Evolutionary conservation across 1,284 basidiomycete species (phyloP).

Genomic region (Leccinum fallax): DNA sequence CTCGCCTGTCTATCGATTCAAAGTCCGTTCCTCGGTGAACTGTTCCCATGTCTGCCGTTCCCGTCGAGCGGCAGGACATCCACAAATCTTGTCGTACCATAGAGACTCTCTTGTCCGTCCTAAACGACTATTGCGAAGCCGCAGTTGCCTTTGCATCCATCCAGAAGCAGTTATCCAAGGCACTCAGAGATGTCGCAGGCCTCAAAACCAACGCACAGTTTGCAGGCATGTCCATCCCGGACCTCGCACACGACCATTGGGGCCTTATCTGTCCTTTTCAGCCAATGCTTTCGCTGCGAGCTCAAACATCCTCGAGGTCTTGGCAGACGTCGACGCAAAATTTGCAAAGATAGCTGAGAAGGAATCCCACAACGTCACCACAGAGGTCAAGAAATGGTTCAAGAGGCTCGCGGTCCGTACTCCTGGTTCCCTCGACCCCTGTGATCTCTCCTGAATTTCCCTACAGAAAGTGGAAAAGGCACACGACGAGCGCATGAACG

Average conservation of each 20-base stretch:
- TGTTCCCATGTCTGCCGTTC: constrained; percentile 4
- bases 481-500: constrained; percentile 71
- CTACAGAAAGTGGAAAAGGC: constrained; percentile 74
- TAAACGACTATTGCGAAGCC: constrained; percentile 76
- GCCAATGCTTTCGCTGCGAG: constrained; percentile 66
- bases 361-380: constrained; percentile 64
- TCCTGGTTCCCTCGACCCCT: neutral
- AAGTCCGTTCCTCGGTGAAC: constrained; percentile 25
- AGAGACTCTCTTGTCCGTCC: constrained; percentile 62
- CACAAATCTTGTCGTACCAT: constrained; percentile 79
- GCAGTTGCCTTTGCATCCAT: constrained; percentile 59
- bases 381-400: constrained; percentile 81
- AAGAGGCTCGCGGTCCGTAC: constrained; percentile 69
- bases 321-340: constrained; percentile 70
- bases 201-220: constrained; percentile 62
- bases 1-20: neutral
- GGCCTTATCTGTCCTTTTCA: constrained; percentile 28
- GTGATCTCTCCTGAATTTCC: constrained; percentile 1
- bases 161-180: constrained; percentile 75
- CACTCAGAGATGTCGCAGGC: constrained; percentile 62
- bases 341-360: constrained; percentile 74
- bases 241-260: neutral
- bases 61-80: constrained; percentile 64
- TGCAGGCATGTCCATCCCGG: constrained; percentile 50
- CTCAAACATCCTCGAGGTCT: constrained; percentile 65